Percentiles rank a stretch among this genome's conserved stretches.
Conservation (phyloP, 371 early-diverging fungal genomes). For the Umbelopsis sp. region DNA sequence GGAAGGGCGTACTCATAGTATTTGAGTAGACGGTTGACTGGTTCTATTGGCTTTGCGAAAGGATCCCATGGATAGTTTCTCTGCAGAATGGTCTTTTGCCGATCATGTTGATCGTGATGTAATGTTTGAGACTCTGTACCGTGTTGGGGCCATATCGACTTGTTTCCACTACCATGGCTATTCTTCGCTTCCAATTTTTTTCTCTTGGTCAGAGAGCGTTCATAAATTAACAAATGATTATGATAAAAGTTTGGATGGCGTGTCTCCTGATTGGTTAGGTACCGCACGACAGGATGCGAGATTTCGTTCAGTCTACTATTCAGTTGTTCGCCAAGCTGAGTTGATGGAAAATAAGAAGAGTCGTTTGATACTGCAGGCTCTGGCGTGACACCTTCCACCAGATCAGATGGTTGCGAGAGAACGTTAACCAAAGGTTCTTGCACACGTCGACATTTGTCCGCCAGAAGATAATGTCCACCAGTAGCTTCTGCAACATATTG, state of each 20-base stretch:
- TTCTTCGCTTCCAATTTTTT: slow-evolving; percentile 20
- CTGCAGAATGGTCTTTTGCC: slow-evolving; percentile 18
- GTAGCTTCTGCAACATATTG: slow-evolving; percentile 81
- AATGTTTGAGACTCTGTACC: not conserved
- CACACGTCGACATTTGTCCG: slow-evolving; percentile 63
- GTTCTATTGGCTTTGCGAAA: slow-evolving; percentile 71
- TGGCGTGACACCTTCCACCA: not conserved
- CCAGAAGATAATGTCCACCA: slow-evolving; percentile 82
- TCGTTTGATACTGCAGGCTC: not conserved
- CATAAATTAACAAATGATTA: slow-evolving; percentile 13
- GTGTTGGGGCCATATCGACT: not conserved
- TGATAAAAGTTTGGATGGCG: not conserved
- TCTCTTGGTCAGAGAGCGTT: slow-evolving; percentile 13
- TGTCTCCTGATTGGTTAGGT: slow-evolving; percentile 8
- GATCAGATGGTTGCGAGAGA: not conserved
- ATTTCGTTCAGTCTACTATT: not conserved
- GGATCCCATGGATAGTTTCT: slow-evolving; percentile 90
- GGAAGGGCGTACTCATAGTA: slow-evolving; percentile 75
- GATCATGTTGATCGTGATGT: slow-evolving; percentile 18
- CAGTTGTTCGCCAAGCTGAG: slow-evolving; percentile 1
- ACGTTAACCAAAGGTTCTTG: not conserved
- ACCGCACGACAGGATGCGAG: not conserved
- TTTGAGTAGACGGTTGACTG: slow-evolving; percentile 75
- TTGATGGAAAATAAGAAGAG: not conserved
- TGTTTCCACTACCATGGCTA: not conserved